Base-by-base conservation (phyloP, 129 eudicot species). In the Gnaphalium uliginosum region DNA sequence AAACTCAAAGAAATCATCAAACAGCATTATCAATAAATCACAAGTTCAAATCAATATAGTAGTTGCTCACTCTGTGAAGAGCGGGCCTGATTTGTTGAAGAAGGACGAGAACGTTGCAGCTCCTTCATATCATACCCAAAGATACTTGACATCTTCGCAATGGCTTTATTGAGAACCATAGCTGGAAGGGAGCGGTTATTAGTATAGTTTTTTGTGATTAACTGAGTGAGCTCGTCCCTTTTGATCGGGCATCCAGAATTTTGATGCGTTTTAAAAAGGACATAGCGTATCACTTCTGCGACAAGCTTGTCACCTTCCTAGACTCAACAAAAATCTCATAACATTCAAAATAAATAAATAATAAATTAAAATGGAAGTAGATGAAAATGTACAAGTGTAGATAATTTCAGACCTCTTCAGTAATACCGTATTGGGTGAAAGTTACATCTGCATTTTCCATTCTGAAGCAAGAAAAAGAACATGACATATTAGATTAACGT, bases 51-150 rank as follows among this genome's bases (percentile, higher is more conserved):
- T 18, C 54, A 43, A 43, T 43, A 48, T 24, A 23, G 60, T 19
- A 71, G 50, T 26, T 78, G 75, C 88, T 85, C 68, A 86, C 94
- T 84, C 58, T 83, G 90, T 6, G 88, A 76, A 79, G 84, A 48
- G 11, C 96, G 92, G 65, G 85, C 78, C 18, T 84, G 90, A 73
- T 86, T 84, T 57, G 85, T 78, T 58, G 88, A 82, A 5, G 89
- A 83, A 68, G 89, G 66, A 19, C 93, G 96, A 30, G 84, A 41
- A 13, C 99, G 88, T 75, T 88, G 93, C 54, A 90, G 87, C 86
- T 90, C 99, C 79, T 79, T 87, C 96, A 94, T 32, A 60, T 91
- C 93, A 71, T 89, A 94, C 22, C 99, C 96, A 78, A 94, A 94
- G 67, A 85, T 77, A 69, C 71, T 74, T 5, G 88, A 84, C 18